phyloP scores from a whole-genome alignment of 352 stramenopile genomes.

The Pythium monospermum region DNA sequence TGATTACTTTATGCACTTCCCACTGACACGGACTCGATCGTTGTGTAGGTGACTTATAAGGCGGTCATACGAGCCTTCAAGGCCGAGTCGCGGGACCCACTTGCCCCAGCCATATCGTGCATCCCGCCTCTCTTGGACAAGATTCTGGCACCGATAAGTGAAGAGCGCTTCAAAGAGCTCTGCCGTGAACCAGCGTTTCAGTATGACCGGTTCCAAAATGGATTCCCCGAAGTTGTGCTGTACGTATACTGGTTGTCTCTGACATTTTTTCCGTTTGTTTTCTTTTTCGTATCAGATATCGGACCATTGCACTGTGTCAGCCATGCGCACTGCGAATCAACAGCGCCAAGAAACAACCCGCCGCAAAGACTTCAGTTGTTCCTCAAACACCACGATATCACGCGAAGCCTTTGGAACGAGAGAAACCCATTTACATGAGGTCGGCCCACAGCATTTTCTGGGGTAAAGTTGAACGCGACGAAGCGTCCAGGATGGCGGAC shows the following conservation, averaged over 20 bases:
- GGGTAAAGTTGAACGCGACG: constrained; percentile 26
- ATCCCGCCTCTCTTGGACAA: constrained; percentile 12
- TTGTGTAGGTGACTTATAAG: constrained; percentile 14
- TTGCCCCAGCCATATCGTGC: background rate
- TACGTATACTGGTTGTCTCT: background rate
- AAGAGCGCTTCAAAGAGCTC: constrained; percentile 15
- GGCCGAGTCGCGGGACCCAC: background rate
- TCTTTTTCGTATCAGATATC: constrained; percentile 10
- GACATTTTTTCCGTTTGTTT: background rate
- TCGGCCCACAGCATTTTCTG: constrained; percentile 38
- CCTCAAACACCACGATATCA: too few relatives aligned
- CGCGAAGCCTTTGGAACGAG: constrained; percentile 1
- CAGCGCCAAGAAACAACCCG: constrained; percentile 4
- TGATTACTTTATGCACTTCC: background rate
- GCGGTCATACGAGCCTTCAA: constrained; percentile 11
- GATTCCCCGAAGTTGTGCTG: too few relatives aligned
- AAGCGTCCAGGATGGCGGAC: constrained; percentile 3
- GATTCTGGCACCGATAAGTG: constrained; percentile 9
- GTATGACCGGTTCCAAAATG: too few relatives aligned
- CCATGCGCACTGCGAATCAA: constrained; percentile 14
- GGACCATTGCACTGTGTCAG: constrained; percentile 16
- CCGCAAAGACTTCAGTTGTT: too few relatives aligned
- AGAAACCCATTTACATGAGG: constrained; percentile 20
- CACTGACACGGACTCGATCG: background rate
- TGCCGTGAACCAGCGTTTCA: constrained; percentile 3